phyloP scores from a whole-genome alignment of 164 flowering plant species.

The Stephania yunnanensis region DNA sequence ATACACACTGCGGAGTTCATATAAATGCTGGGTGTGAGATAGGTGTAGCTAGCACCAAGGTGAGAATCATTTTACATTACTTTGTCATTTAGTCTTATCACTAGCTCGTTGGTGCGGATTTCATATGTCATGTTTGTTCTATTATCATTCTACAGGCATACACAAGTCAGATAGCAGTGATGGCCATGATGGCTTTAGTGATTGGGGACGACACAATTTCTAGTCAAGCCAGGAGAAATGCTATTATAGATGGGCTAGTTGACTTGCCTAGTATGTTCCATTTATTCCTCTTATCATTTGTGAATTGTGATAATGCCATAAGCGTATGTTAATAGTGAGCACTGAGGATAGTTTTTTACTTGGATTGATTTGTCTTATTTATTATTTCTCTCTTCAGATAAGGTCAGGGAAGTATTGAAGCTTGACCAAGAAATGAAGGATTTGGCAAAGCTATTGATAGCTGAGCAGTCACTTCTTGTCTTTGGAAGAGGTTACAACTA shows the following conservation, averaged over 20 bases:
- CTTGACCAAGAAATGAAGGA: slow-evolving; percentile 89
- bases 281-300: background rate
- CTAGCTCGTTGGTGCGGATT: background rate
- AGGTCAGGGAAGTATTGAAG: slow-evolving; percentile 75
- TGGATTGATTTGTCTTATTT: background rate
- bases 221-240: slow-evolving; percentile 69
- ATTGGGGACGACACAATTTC: slow-evolving; percentile 84
- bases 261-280: slow-evolving; percentile 74
- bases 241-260: slow-evolving; percentile 73
- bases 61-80: slow-evolving; percentile 13
- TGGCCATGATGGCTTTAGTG: slow-evolving; percentile 92
- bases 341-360: background rate
- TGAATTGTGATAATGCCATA: background rate
- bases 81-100: background rate
- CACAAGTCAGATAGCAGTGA: slow-evolving; percentile 95
- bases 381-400: slow-evolving; percentile 37
- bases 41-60: slow-evolving; percentile 99
- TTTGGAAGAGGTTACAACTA: slow-evolving; percentile 98
- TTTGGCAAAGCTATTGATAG: slow-evolving; percentile 63
- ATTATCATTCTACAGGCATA: slow-evolving; percentile 55
- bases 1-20: slow-evolving; percentile 94
- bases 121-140: background rate
- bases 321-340: background rate
- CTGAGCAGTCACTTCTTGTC: slow-evolving; percentile 90
- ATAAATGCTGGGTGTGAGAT: slow-evolving; percentile 97